Percentiles rank a stretch among this genome's conserved stretches.
These are phyloP conservation scores for Pouteria campechiana DNA, from an alignment of 179 eudicot genomes.

Conservation along the genomic window DNA sequence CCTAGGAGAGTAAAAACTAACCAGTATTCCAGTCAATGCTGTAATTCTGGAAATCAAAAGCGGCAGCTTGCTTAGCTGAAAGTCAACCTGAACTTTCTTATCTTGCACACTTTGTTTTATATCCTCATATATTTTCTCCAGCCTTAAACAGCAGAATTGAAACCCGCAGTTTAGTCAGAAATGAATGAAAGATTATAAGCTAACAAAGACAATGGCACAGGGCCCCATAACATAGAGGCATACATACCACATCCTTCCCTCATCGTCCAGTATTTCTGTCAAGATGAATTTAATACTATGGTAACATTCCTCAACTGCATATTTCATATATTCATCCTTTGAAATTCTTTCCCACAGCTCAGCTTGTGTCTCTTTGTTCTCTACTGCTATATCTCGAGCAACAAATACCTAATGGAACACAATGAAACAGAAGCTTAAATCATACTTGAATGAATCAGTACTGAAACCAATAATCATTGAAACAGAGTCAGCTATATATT, in stretches of 20 bases:
- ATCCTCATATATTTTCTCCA: constrained; percentile 77
- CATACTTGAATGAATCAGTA: neutral
- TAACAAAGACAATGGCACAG: neutral
- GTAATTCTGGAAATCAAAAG: constrained; percentile 82
- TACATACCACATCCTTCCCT: constrained; percentile 83
- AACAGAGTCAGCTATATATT: no score
- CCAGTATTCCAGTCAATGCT: constrained; percentile 92
- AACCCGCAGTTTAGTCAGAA: no score
- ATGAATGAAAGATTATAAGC: neutral
- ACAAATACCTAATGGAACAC: constrained; percentile 51
- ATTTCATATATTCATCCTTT: constrained; percentile 92
- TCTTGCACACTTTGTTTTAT: constrained; percentile 40
- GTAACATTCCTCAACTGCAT: constrained; percentile 87
- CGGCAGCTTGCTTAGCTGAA: constrained; percentile 60
- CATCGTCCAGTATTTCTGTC: constrained; percentile 66
- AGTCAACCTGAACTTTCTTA: constrained; percentile 32
- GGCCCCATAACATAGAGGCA: neutral
- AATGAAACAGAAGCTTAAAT: neutral
- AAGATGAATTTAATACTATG: constrained; percentile 54
- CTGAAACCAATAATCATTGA: neutral
- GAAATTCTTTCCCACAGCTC: constrained; percentile 88
- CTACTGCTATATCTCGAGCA: constrained; percentile 84
- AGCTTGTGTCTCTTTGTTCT: constrained; percentile 64
- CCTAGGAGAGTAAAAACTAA: constrained; percentile 32
- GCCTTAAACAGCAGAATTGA: constrained; percentile 35